Evolutionary conservation across 345 rosid species (phyloP).

Genomic region (Eucalyptus globulus): DNA sequence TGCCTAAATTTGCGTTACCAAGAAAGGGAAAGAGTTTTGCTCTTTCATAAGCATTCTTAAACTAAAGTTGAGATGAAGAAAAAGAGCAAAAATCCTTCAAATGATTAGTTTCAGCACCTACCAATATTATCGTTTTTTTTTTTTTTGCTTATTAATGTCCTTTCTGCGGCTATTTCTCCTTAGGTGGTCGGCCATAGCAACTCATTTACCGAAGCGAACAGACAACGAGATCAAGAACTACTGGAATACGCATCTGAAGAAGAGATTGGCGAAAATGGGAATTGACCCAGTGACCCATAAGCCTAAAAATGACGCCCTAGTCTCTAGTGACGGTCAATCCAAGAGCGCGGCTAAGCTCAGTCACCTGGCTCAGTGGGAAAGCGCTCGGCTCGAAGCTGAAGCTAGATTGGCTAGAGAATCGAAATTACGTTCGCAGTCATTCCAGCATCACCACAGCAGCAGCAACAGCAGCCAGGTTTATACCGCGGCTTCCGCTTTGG

Average conservation of each 20-base stretch:
- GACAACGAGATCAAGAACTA: slow-evolving; percentile 75
- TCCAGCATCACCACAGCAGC: slow-evolving; percentile 12
- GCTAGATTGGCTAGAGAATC: slow-evolving; percentile 80
- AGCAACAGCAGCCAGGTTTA: background rate
- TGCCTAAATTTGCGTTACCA: background rate
- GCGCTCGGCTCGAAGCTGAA: slow-evolving; percentile 87
- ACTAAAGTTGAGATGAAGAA: background rate
- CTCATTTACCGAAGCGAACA: slow-evolving; percentile 68
- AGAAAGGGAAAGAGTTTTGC: background rate
- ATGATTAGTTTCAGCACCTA: background rate
- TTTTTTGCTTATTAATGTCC: slow-evolving; percentile 1
- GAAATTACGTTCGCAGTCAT: slow-evolving; percentile 50
- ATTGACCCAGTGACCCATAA: slow-evolving; percentile 81
- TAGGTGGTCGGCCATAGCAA: slow-evolving; percentile 83
- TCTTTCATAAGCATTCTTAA: background rate
- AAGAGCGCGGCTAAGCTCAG: slow-evolving; percentile 67
- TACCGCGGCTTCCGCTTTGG: background rate
- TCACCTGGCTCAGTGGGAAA: slow-evolving; percentile 97
- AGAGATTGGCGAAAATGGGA: slow-evolving; percentile 59
- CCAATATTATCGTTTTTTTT: background rate
- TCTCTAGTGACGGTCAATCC: slow-evolving; percentile 29
- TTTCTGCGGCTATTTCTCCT: background rate
- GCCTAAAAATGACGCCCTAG: slow-evolving; percentile 50
- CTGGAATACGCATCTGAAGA: slow-evolving; percentile 78
- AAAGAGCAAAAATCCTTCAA: background rate